Evolutionary conservation across 202 grass and related monocot genomes (phyloP).

Genomic region (Elaeis oleifera): DNA sequence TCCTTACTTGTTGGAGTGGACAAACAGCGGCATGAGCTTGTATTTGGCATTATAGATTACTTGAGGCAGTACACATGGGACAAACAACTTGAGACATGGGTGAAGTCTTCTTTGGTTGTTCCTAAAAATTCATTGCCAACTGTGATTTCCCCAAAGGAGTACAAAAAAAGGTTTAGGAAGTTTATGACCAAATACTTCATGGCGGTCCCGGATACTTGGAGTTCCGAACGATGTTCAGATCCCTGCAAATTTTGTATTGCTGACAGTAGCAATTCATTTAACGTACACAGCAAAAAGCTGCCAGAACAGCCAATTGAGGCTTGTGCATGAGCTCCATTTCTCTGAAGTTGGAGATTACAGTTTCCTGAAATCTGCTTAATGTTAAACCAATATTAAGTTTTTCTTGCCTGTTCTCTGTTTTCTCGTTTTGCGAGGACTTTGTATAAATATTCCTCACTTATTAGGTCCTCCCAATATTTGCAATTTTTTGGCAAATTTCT

Average conservation of each 20-base stretch:
- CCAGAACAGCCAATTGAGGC: slow-evolving; percentile 29
- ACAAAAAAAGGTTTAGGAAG: slow-evolving; percentile 96
- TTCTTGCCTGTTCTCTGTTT: slow-evolving; percentile 15
- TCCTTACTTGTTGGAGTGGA: slow-evolving; percentile 94
- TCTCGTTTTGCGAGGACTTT: slow-evolving; percentile 34
- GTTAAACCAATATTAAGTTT: not conserved
- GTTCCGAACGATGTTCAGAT: slow-evolving; percentile 37
- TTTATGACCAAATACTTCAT: slow-evolving; percentile 85
- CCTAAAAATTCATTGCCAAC: slow-evolving; percentile 76
- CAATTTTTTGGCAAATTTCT: slow-evolving; percentile 7
- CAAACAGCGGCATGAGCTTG: slow-evolving; percentile 66
- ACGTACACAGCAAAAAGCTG: slow-evolving; percentile 25
- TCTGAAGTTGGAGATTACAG: slow-evolving; percentile 18
- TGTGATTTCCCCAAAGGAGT: slow-evolving; percentile 70
- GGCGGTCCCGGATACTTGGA: slow-evolving; percentile 71
- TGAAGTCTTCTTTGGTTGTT: slow-evolving; percentile 75
- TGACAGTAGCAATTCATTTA: slow-evolving; percentile 33
- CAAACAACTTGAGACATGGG: slow-evolving; percentile 93
- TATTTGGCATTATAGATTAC: slow-evolving; percentile 95
- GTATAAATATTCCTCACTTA: slow-evolving; percentile 48
- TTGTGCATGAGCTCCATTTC: slow-evolving; percentile 27
- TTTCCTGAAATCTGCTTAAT: slow-evolving; percentile 7
- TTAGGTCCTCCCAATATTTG: slow-evolving; percentile 17
- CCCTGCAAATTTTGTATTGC: slow-evolving; percentile 49
- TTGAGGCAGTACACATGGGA: slow-evolving; percentile 94